phyloP scores from a whole-genome alignment of 305 asterid genomes.

The Euphrasia arctica region DNA sequence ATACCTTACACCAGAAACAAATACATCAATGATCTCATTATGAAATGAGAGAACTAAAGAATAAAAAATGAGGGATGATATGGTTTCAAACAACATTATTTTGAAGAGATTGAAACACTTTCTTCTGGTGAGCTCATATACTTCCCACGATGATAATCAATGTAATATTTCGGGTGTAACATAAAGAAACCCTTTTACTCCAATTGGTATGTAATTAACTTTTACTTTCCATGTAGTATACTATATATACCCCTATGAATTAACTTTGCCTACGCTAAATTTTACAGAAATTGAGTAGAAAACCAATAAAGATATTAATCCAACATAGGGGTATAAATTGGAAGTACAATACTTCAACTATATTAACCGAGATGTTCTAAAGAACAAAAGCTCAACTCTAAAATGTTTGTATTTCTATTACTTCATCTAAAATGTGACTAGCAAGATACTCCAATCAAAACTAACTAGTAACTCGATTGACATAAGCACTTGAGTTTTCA shows the following conservation, averaged over 20 bases:
- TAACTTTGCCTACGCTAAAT: no score
- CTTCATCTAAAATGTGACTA: slow-evolving; percentile 16
- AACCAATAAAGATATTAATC: no score
- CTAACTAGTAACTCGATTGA: not conserved
- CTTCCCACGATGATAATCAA: no score
- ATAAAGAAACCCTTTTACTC: no score
- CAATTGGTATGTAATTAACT: no score
- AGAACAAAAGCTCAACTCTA: slow-evolving; percentile 3
- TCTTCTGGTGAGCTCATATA: not conserved
- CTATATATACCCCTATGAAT: no score
- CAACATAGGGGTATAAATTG: no score
- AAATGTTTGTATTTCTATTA: slow-evolving; percentile 9
- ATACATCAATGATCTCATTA: slow-evolving; percentile 33
- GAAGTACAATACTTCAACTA: no score
- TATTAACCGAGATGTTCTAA: not conserved
- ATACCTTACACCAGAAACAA: slow-evolving; percentile 67
- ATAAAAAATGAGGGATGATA: slow-evolving; percentile 8
- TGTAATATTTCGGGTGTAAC: no score
- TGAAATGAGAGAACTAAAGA: slow-evolving; percentile 17
- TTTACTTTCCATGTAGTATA: no score
- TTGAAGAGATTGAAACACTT: slow-evolving; percentile 9
- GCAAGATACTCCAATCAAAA: not conserved
- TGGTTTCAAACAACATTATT: slow-evolving; percentile 4
- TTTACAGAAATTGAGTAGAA: no score
- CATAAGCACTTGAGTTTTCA: slow-evolving; percentile 7